A percentile compares a stretch with the other conserved stretches of the same genome.
Conservation (phyloP, 805 yeast genomes). For the Saccharomyces jurei region DNA sequence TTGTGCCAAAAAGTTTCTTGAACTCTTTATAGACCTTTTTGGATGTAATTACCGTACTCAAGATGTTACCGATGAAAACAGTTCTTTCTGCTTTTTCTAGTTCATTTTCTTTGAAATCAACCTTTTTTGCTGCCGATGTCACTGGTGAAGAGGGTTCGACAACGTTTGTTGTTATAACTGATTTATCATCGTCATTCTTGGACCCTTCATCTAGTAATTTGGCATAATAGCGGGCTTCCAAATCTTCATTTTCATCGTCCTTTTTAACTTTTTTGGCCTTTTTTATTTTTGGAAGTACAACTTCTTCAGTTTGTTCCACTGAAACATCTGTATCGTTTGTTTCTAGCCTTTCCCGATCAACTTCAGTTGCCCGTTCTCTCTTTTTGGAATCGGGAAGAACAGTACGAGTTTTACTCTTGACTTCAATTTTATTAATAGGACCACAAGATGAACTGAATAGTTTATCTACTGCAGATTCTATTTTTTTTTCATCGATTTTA, state of each 20-base stretch:
- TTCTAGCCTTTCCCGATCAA: conserved; percentile 20
- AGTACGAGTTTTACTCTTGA: conserved; percentile 18
- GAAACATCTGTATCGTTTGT: conserved; percentile 6
- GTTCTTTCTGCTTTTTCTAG: conserved; percentile 77
- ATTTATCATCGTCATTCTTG: conserved; percentile 9
- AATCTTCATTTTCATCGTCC: conserved; percentile 33
- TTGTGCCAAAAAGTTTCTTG: conserved; percentile 46
- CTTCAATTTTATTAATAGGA: conserved; percentile 34
- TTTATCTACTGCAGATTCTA: conserved; percentile 28
- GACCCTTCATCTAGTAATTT: conserved; percentile 38
- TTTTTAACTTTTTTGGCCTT: conserved; percentile 17
- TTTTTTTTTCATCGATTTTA: conserved; percentile 21
- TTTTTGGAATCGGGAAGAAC: conserved; percentile 5
- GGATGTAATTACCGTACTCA: conserved; percentile 53
- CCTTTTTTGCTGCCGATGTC: conserved; percentile 37
- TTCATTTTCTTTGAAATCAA: conserved; percentile 63
- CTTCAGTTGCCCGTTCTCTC: conserved; percentile 15
- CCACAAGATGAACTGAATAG: conserved; percentile 37
- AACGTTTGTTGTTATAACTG: conserved; percentile 22
- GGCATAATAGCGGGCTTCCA: conserved; percentile 47
- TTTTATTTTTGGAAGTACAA: conserved; percentile 1
- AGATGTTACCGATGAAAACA: conserved; percentile 80
- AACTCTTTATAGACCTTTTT: conserved; percentile 55
- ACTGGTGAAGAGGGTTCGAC: conserved; percentile 18
- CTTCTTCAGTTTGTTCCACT: conserved; percentile 1